Base-by-base conservation (phyloP, 306 rosid species). In the Cicer yamashitae region DNA sequence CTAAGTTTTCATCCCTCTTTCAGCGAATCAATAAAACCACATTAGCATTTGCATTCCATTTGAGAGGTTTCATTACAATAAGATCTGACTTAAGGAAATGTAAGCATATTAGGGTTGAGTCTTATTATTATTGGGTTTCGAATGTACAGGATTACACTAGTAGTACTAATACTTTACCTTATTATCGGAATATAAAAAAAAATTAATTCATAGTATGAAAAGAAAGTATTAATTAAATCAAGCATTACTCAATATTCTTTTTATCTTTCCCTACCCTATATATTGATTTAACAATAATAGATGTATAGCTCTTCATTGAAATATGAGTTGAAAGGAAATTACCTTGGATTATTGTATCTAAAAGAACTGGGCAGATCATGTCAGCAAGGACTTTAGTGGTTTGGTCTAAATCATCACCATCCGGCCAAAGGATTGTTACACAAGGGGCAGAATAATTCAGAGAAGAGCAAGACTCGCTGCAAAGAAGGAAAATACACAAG, bases 271-370 rank as follows among this genome's bases (percentile, higher is more conserved):
- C 40, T 38, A 46, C 17, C 74, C 6, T 40, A 41, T 47, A 68
- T 73, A 62, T 40, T n/a, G 37, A 76, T 20, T 37, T 30, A 58
- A 77, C 6, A 40, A 65, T 17, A 12, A 38, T 15, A 30, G 41
- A 68, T 62, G 11, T 53, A 44, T 12, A 52, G 12, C 8, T 38
- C 9, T 53, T 74, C 6, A 11, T 20, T 64, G 7, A 46, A 45
- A 40, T 40, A 47, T 37, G 11, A 77, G 20, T 48, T 10, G 11
- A 7, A 80, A 46, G 14, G 70, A 72, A 75, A 67, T 74, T 88
- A 94, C 99, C 99, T 87, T 94, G 90, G 72, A 94, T 88, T 37
- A 86, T 79, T 48, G 97, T 78, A 67, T 88, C 88, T 13, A 90
- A 64, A 37, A 94, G 85, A 75, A 86, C 87, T 1, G 97, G 96